These are phyloP conservation scores for Kurtzmaniella quercitrusa DNA, from an alignment of 1,139 yeast species.

Conservation along the genomic window DNA sequence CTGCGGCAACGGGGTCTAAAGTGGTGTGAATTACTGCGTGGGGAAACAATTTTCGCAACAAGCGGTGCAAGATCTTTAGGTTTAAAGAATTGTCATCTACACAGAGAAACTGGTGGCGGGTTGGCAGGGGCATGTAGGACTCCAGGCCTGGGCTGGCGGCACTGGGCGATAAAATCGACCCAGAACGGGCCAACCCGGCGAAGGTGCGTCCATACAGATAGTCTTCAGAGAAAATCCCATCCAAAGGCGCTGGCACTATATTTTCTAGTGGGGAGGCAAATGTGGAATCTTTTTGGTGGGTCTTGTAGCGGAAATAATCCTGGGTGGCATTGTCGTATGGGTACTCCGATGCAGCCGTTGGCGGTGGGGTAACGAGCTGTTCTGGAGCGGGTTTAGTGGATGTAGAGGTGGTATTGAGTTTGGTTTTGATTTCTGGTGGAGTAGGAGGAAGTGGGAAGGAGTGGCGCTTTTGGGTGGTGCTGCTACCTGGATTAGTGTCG, in stretches of 20 bases:
- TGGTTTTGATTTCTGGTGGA: background rate
- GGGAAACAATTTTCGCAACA: constrained; percentile 34
- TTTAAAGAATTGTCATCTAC: constrained; percentile 45
- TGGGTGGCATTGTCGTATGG: constrained; percentile 3
- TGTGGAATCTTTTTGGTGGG: background rate
- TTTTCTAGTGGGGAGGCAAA: constrained; percentile 6
- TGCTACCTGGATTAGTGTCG: too few species aligned
- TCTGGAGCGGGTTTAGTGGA: background rate
- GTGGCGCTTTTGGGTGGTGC: background rate
- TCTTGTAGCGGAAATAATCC: constrained; percentile 7
- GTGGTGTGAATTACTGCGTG: constrained; percentile 23
- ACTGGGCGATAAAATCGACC: constrained; percentile 6
- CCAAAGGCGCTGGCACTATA: too few species aligned
- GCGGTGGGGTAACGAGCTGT: constrained; percentile 5
- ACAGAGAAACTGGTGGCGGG: constrained; percentile 26
- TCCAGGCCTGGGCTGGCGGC: constrained; percentile 6
- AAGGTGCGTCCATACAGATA: background rate
- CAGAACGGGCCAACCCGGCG: constrained; percentile 2
- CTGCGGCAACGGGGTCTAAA: constrained; percentile 30
- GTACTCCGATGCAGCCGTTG: constrained; percentile 1
- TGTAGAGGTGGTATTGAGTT: too few species aligned
- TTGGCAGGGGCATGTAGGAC: constrained; percentile 6
- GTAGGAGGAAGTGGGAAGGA: background rate
- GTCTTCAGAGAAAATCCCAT: background rate
- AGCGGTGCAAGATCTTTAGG: constrained; percentile 31